These are phyloP conservation scores for Gomphus sp. DNA, from an alignment of 1,284 basidiomycete genomes.

Conservation along the genomic window DNA sequence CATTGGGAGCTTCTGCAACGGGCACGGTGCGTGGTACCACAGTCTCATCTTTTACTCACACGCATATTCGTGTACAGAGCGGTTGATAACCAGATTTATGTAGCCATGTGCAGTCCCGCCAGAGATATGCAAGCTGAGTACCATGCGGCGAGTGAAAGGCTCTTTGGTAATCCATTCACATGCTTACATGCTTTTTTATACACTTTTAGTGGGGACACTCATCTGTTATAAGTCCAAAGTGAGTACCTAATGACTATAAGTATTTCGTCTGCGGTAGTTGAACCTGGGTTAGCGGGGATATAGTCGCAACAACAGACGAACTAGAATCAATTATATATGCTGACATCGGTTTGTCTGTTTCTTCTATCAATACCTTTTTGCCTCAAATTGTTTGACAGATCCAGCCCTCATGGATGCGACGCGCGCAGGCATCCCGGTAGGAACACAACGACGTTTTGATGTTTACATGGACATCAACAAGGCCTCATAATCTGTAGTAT, in stretches of 20 bases:
- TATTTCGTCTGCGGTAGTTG: not conserved
- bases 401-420: constrained; percentile 60
- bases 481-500: not conserved
- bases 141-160: constrained; percentile 60
- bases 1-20: constrained; percentile 95
- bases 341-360: constrained; percentile 57
- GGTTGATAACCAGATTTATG: constrained; percentile 93
- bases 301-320: constrained; percentile 73
- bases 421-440: constrained; percentile 79
- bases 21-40: constrained; percentile 45
- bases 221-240: constrained; percentile 86
- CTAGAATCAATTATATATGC: constrained; percentile 75
- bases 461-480: constrained; percentile 73
- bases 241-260: constrained; percentile 23
- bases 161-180: constrained; percentile 1
- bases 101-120: constrained; percentile 94
- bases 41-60: not conserved
- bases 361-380: constrained; percentile 8
- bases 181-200: not conserved
- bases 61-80: constrained; percentile 45
- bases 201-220: constrained; percentile 76
- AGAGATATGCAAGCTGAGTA: constrained; percentile 75
- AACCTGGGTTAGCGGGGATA: constrained; percentile 52
- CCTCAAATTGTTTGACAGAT: constrained; percentile 38
- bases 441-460: constrained; percentile 83